Evolutionary conservation across 1,139 yeast species (phyloP), one percentile per base, ranked within the genome.

Genomic region (Tardiomyces blankii): DNA sequence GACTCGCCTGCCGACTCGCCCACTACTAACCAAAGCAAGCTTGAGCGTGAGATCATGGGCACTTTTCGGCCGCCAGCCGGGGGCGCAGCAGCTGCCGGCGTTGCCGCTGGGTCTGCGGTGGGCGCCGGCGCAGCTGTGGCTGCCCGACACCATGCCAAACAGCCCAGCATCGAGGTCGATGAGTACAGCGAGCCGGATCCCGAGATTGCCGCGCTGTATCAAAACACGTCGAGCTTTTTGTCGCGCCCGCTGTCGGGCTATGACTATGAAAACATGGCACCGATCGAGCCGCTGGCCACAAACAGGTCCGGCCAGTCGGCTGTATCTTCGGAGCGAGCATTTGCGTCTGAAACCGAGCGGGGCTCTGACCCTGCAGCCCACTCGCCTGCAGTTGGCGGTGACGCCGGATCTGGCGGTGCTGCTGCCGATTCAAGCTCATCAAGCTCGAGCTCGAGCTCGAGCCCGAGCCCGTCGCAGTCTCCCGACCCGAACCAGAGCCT

Each of bases 141-240:
- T 4, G 25, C 25, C 25, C 25, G 25, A 7, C n/a, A 9, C n/a
- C 35, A 30, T 9, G 35, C 11, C 9, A 30, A 30, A 9, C 35
- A 30, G 35, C 35, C 35, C 16, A 30, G 35, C 35, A 30, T 30
- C 35, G 35, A 30, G 16, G 32, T 21, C 41, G 32, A 39, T 33
- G 18, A 39, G 13, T 9, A 41, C 28, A 11, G 42, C 21, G 43
- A 46, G 23, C 33, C 33, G 1, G 58, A 55, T 40, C 53, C 56
- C 0, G 67, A 61, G 33, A 52, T 65, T 23, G 59, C 63, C n/a
- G 67, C 55, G 39, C 51, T 65, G 40, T 64, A 64, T 46, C 55
- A 55, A 27, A 59, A 60, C 44, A 53, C 66, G 4, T 49, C 55
- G 6, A 56, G 56, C 25, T 62, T 57, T 41, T 48, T 64, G 39